phyloP scores from a whole-genome alignment of 371 early-diverging fungal species.

The Syncephalastrum sp. region DNA sequence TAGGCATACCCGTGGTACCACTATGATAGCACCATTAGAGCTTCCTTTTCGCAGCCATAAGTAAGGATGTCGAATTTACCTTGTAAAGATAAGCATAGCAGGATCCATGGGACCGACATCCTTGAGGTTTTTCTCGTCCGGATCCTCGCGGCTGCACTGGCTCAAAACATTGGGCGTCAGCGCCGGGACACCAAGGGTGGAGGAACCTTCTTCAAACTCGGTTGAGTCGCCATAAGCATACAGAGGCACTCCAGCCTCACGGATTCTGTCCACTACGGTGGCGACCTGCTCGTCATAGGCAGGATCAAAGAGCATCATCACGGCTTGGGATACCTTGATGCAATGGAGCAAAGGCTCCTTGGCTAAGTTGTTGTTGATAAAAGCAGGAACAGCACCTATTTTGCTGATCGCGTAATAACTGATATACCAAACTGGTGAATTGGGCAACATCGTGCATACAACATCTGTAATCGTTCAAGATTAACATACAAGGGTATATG shows the following conservation, averaged over 20 bases:
- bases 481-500: neutral
- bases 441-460: constrained; percentile 32
- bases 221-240: constrained; percentile 31
- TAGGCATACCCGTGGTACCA: constrained; percentile 22
- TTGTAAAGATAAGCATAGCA: constrained; percentile 44
- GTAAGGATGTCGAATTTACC: neutral
- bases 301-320: constrained; percentile 29
- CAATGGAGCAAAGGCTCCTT: constrained; percentile 29
- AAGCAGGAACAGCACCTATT: constrained; percentile 30
- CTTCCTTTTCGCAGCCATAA: neutral
- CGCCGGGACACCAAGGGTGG: constrained; percentile 18
- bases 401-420: constrained; percentile 25
- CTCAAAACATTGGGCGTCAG: constrained; percentile 22
- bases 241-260: constrained; percentile 9
- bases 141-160: constrained; percentile 25
- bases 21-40: neutral
- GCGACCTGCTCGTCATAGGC: constrained; percentile 18
- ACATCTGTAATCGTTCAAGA: constrained; percentile 13
- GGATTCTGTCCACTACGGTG: constrained; percentile 6
- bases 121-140: constrained; percentile 23
- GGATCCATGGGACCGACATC: constrained; percentile 22
- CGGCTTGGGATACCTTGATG: constrained; percentile 21
- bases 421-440: constrained; percentile 29
- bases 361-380: constrained; percentile 32
- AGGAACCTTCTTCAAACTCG: constrained; percentile 15